These are phyloP conservation scores for Picochlorum costavermella DNA, from an alignment of 139 green algal genomes.

Conservation along the genomic window DNA sequence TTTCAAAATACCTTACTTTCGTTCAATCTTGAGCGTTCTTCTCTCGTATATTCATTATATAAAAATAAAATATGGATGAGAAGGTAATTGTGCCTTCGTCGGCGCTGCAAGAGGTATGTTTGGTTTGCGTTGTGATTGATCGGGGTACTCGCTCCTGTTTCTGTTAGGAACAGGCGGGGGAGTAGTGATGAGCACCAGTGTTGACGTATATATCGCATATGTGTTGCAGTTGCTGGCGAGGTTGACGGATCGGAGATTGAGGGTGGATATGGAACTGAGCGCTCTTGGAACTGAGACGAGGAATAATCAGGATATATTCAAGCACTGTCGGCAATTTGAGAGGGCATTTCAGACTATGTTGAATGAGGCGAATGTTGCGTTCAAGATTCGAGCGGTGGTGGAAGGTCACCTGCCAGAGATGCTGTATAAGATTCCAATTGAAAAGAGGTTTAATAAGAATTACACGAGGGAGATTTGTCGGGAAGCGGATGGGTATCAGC, in stretches of 20 bases:
- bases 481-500: conserved; percentile 79
- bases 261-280: conserved; percentile 65
- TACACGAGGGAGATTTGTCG: conserved; percentile 48
- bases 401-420: conserved; percentile 36
- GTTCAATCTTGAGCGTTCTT: too few relatives aligned
- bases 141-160: not conserved
- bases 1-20: too few relatives aligned
- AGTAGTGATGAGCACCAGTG: too few relatives aligned
- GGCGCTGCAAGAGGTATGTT: conserved; percentile 13
- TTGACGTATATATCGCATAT: too few relatives aligned
- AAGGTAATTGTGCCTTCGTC: conserved; percentile 1
- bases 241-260: conserved; percentile 48
- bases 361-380: conserved; percentile 61
- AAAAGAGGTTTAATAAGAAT: conserved; percentile 73
- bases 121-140: not conserved
- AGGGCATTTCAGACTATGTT: conserved; percentile 62
- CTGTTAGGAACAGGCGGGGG: not conserved
- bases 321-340: conserved; percentile 84
- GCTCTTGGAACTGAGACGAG: conserved; percentile 59
- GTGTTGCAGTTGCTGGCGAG: conserved; percentile 45
- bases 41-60: too few relatives aligned
- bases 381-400: conserved; percentile 55
- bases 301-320: conserved; percentile 69
- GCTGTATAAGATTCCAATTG: conserved; percentile 60
- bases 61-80: conserved; percentile 9